These are phyloP conservation scores for Fragilariopsis cylindrus DNA, from an alignment of 108 stramenopile species.

Conservation along the genomic window DNA sequence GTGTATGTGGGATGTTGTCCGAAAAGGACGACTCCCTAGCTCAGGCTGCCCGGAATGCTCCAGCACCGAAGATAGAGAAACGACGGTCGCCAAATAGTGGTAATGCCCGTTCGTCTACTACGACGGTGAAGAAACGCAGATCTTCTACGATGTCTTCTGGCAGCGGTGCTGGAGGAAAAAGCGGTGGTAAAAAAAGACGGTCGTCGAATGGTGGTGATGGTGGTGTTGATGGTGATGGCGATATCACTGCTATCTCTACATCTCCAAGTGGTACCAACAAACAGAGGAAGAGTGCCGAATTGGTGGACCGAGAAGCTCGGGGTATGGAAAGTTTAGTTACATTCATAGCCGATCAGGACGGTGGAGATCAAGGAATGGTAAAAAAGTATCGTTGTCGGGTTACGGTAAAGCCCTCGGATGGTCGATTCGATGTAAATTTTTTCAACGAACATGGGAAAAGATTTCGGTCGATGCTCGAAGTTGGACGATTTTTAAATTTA, in stretches of 20 bases:
- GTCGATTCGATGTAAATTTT: slow-evolving; percentile 73
- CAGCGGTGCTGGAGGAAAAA: not conserved
- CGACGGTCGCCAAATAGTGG: slow-evolving; percentile 33
- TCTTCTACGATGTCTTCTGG: slow-evolving; percentile 15
- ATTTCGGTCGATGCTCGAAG: slow-evolving; percentile 81
- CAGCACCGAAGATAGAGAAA: slow-evolving; percentile 22
- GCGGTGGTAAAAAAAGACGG: slow-evolving; percentile 43
- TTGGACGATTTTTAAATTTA: slow-evolving; percentile 68
- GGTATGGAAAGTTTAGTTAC: slow-evolving; percentile 58
- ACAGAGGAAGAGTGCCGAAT: slow-evolving; percentile 36
- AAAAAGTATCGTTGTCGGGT: slow-evolving; percentile 42
- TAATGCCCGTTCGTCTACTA: too few relatives aligned
- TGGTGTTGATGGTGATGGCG: slow-evolving; percentile 6
- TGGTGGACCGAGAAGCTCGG: slow-evolving; percentile 70
- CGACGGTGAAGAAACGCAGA: slow-evolving; percentile 16
- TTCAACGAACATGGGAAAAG: slow-evolving; percentile 62
- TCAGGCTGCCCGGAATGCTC: slow-evolving; percentile 40
- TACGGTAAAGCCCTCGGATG: slow-evolving; percentile 44
- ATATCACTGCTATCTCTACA: not conserved
- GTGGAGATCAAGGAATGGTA: slow-evolving; percentile 42
- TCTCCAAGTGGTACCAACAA: slow-evolving; percentile 17
- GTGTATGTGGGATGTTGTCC: slow-evolving; percentile 56
- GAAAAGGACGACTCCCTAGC: slow-evolving; percentile 70
- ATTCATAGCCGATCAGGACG: slow-evolving; percentile 64
- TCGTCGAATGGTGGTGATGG: slow-evolving; percentile 19